Base-by-base conservation (phyloP, 2,329 filamentous ascomycete species). In the Clonostachys sp. region DNA sequence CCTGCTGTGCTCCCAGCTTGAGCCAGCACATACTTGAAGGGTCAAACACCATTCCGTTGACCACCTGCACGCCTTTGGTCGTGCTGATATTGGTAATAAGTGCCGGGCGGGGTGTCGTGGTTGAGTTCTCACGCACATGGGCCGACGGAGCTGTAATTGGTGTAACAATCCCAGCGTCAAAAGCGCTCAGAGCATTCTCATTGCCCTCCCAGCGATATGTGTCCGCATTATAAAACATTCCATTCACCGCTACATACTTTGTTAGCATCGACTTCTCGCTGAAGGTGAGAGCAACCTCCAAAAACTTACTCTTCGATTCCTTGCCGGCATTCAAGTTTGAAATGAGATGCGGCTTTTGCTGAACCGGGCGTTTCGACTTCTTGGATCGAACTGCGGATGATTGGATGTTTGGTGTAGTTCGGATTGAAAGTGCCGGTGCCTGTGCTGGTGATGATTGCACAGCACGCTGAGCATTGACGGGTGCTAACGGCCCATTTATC, bases 1-100 rank as follows among this genome's bases (percentile, higher is more conserved):
- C 72, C n/a, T 64, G 63, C 33, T 75, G 63, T 16, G 72, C 65
- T 42, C 77, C 73, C 51, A 94, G 74, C 66, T 96, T 96, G 48
- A 97, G 78, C 94, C 94, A 99, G 64, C 91, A 95, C 92, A 99
- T 97, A 57, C 89, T 89, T 52, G 90, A 86, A 5, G 94, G 94
- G 61, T 99, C 94, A 63, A 97, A 99, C 10, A 97, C 87, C 94
- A 99, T 99, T 56, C 91, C 90, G n/a, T 91, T 89, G 49, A 96
- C 91, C 35, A 96, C 87, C 67, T 96, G 91, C 13, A 96, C 87
- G 51, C 90, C 91, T 60, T 92, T 89, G 51, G 86, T 84, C 5
- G 84, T 79, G 47, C 87, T 88, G 54, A 96, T 89, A 55, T 96
- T 94, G 43, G 91, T 91, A 58, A 99, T 99, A 16, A 99, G 78